Conservation (phyloP, 148 eudicot genomes). For the Polygonum aviculare region DNA sequence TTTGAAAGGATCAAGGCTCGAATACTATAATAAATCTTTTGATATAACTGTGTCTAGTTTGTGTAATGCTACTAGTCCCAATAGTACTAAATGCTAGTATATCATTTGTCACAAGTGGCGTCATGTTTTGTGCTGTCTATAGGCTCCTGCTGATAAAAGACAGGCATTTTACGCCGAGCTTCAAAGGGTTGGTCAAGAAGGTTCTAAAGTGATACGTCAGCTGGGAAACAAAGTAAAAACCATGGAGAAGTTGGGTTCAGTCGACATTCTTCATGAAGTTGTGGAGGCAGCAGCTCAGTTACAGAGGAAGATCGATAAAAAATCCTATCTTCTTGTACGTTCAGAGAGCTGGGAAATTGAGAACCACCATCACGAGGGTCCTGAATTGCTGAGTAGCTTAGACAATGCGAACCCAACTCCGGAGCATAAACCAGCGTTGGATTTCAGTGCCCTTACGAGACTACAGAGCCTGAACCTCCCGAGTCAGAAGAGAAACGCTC, state of each 20-base stretch:
- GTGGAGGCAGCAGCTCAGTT: constrained; percentile 62
- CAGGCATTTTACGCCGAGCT: constrained; percentile 54
- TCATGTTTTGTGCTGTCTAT: constrained; percentile 1
- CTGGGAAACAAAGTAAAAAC: constrained; percentile 63
- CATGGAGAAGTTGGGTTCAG: constrained; percentile 57
- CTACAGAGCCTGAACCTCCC: constrained; percentile 26
- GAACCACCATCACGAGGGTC: constrained; percentile 15
- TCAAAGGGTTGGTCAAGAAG: constrained; percentile 64
- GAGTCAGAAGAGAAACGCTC: not conserved
- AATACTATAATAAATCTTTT: too few relatives aligned
- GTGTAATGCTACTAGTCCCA: too few relatives aligned
- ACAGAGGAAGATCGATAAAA: constrained; percentile 60
- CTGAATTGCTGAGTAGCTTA: constrained; percentile 22
- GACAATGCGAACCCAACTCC: constrained; percentile 23
- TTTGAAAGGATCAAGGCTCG: too few relatives aligned
- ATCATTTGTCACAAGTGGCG: not conserved
- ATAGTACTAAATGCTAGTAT: too few relatives aligned
- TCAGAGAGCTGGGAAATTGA: constrained; percentile 72
- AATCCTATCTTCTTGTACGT: constrained; percentile 68
- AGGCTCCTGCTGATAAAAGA: constrained; percentile 87
- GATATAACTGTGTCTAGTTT: too few relatives aligned
- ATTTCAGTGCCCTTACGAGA: constrained; percentile 25
- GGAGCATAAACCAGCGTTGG: constrained; percentile 18
- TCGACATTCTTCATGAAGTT: constrained; percentile 44
- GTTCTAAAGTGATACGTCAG: constrained; percentile 66